phyloP scores from a whole-genome alignment of 495 filamentous ascomycete species.

The Penicillium roqueforti region DNA sequence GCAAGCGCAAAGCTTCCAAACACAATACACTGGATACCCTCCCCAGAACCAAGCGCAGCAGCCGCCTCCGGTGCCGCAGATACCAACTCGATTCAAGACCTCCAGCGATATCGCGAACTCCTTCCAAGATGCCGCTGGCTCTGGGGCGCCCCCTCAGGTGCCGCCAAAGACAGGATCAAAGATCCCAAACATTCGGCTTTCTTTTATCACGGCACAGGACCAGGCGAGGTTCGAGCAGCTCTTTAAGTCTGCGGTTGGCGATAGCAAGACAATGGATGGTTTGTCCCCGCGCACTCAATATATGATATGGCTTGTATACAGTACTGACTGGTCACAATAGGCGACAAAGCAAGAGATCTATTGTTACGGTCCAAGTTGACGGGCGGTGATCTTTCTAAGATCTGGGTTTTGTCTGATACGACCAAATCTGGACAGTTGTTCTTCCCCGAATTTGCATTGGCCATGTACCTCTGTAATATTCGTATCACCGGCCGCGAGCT shows the following conservation, averaged over 20 bases:
- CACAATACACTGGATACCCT: conserved; percentile 41
- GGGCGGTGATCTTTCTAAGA: conserved; percentile 76
- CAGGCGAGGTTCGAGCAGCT: conserved; percentile 98
- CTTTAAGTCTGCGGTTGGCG: conserved; percentile 92
- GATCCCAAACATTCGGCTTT: conserved; percentile 93
- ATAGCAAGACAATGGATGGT: conserved; percentile 83
- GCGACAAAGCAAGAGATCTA: conserved; percentile 84
- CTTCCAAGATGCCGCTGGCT: conserved; percentile 51
- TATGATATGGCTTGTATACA: not conserved
- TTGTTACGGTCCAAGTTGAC: conserved; percentile 81
- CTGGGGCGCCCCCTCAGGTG: conserved; percentile 46
- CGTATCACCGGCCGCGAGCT: conserved; percentile 81
- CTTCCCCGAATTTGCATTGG: conserved; percentile 96
- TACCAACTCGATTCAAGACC: conserved; percentile 55
- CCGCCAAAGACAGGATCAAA: conserved; percentile 54
- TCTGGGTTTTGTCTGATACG: conserved; percentile 95
- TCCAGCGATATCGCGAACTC: conserved; percentile 84
- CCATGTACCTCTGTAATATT: conserved; percentile 98
- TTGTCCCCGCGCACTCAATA: not conserved
- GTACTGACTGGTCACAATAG: conserved; percentile 32
- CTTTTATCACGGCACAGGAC: conserved; percentile 92
- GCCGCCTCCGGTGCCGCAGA: conserved; percentile 45
- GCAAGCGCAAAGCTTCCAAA: conserved; percentile 26
- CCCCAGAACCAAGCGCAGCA: conserved; percentile 29
- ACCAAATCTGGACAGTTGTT: conserved; percentile 94